These are phyloP conservation scores for Aureobasidium sp. DNA, from an alignment of 2,329 filamentous ascomycete genomes.

Conservation along the genomic window DNA sequence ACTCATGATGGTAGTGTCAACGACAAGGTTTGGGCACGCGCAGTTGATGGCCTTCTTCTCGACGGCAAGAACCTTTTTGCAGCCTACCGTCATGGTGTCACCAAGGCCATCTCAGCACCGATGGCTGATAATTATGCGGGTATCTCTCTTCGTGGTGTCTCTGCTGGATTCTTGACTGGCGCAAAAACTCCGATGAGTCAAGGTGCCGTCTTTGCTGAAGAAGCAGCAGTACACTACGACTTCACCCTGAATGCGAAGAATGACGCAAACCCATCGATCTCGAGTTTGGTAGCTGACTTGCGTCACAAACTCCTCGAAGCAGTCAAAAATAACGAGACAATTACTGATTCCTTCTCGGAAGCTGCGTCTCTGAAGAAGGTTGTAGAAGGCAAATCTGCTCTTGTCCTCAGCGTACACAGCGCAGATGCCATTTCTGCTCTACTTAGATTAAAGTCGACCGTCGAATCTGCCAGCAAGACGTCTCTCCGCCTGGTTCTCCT, in stretches of 20 bases:
- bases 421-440: conserved; percentile 55
- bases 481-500: conserved; percentile 48
- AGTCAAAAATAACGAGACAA: conserved; percentile 30
- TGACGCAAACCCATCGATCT: conserved; percentile 41
- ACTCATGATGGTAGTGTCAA: conserved; percentile 45
- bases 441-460: conserved; percentile 49
- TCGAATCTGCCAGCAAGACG: conserved; percentile 38
- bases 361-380: conserved; percentile 46
- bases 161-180: conserved; percentile 27
- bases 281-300: conserved; percentile 45
- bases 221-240: conserved; percentile 39
- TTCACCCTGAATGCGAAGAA: conserved; percentile 41
- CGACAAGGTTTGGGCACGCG: conserved; percentile 45
- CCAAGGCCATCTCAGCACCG: conserved; percentile 31
- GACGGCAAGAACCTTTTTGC: conserved; percentile 30
- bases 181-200: conserved; percentile 27
- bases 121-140: conserved; percentile 17
- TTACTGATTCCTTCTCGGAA: conserved; percentile 35
- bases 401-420: conserved; percentile 53
- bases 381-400: conserved; percentile 43
- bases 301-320: conserved; percentile 48
- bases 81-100: conserved; percentile 31
- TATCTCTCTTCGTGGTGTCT: conserved; percentile 28
- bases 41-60: conserved; percentile 37
- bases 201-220: conserved; percentile 31